Evolutionary conservation across 2,329 filamentous ascomycete genomes (phyloP), one percentile per base, ranked within the genome.

Genomic region (Periconia sp.): DNA sequence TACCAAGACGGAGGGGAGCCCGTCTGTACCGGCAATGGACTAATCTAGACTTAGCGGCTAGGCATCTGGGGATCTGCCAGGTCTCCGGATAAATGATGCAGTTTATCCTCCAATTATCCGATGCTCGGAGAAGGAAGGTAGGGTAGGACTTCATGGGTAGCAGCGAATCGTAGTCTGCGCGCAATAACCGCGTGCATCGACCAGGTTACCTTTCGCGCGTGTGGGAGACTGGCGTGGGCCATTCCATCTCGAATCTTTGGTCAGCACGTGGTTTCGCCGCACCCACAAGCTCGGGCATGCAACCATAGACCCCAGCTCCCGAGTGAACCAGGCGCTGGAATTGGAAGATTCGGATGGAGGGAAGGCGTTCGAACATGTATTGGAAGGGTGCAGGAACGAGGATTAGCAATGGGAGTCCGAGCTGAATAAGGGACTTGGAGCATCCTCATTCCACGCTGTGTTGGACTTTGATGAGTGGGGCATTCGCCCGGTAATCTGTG

Each of bases 21-120:
- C 61, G 59, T 57, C 45, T 51, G 49, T 57, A 60, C 61, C 61
- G 61, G 57, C 54, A 46, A 24, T 47, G 45, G 40, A 17, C 57
- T 54, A 40, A 44, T 47, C 40, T 43, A 35, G 50, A 54, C 41
- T 37, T 61, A 54, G 61, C 49, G 58, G 52, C 54, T 60, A 36
- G 56, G 56, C 56, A 41, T 28, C 18, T 40, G 28, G 24, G 26
- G 13, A 39, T 24, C 18, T 34, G 40, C 45, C 31, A 40, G 36
- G 24, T 4, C 26, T 21, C 36, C 40, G 45, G 45, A 11, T 48
- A 48, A 48, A 48, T 39, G 16, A 26, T 43, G 9, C 13, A 35
- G 37, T 36, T 48, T 48, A 48, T 40, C 45, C 45, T 48, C 40
- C 40, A 43, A 40, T 43, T 36, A 40, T 26, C 39, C 29, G 21